Conservation (phyloP, 345 rosid species). For the Bruguiera sexangula region DNA sequence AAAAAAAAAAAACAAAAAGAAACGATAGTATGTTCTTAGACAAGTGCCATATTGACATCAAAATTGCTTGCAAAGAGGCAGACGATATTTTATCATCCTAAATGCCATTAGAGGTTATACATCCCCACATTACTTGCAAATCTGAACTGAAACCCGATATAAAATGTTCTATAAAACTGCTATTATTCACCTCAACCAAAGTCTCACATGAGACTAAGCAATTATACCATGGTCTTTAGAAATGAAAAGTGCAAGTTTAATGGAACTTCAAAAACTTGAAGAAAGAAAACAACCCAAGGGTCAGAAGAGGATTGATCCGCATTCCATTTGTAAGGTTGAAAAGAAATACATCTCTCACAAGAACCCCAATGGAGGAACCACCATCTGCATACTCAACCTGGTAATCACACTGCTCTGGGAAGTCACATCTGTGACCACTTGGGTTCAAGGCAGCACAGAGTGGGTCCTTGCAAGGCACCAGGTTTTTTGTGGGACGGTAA, state of each 20-base stretch:
- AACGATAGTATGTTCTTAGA: neutral
- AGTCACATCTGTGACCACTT: constrained; percentile 46
- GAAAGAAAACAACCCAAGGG: constrained; percentile 56
- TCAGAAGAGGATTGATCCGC: constrained; percentile 56
- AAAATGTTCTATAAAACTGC: neutral
- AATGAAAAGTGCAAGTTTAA: neutral
- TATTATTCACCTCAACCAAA: neutral
- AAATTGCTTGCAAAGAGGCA: no score
- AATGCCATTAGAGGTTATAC: no score
- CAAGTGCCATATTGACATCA: neutral
- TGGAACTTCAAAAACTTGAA: neutral
- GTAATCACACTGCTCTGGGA: constrained; percentile 77
- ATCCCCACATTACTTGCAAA: no score
- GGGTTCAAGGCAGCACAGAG: constrained; percentile 67
- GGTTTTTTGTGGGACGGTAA: constrained; percentile 65
- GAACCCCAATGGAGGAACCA: constrained; percentile 91
- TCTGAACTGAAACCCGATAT: neutral
- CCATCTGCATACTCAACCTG: constrained; percentile 92
- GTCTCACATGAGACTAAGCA: no score
- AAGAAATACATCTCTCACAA: constrained; percentile 66
- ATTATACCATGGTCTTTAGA: no score
- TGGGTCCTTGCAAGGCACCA: constrained; percentile 68
- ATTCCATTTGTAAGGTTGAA: constrained; percentile 57
- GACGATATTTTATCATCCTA: no score
- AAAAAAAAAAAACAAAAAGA: neutral